These are phyloP conservation scores for Ciborinia camelliae DNA, from an alignment of 2,329 filamentous ascomycete species.

Conservation along the genomic window DNA sequence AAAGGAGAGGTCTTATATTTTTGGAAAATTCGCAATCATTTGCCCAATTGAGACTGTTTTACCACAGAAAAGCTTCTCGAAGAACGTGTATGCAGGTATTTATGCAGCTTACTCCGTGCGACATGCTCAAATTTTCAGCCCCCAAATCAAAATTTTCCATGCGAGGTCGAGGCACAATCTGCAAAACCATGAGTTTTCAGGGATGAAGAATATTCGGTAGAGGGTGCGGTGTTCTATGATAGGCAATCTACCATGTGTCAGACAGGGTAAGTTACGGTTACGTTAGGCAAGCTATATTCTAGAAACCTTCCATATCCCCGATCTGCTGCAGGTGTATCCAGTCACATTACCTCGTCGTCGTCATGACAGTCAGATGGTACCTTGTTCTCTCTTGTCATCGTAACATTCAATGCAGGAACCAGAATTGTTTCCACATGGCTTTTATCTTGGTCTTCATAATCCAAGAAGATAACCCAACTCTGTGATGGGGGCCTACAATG, in stretches of 20 bases:
- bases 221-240: constrained; percentile 8
- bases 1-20: constrained; percentile 19
- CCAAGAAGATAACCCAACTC: background rate
- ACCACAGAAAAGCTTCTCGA: background rate
- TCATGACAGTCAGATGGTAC: constrained; percentile 11
- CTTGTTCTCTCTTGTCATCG: constrained; percentile 12
- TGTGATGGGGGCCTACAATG: constrained; percentile 3
- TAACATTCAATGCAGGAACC: constrained; percentile 11
- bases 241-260: constrained; percentile 14
- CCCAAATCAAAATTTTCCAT: constrained; percentile 7
- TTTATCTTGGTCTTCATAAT: background rate
- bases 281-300: constrained; percentile 11
- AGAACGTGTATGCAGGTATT: constrained; percentile 14
- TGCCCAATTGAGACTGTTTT: constrained; percentile 6
- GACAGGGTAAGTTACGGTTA: constrained; percentile 11
- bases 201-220: background rate
- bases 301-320: constrained; percentile 15
- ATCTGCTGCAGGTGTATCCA: constrained; percentile 2
- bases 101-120: constrained; percentile 17
- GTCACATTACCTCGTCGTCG: constrained; percentile 14
- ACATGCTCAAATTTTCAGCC: constrained; percentile 7
- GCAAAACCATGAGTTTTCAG: constrained; percentile 1
- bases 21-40: constrained; percentile 14
- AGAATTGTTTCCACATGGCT: constrained; percentile 10
- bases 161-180: constrained; percentile 10